phyloP scores from a whole-genome alignment of 176 grass and related monocot genomes.

The Thinopyrum elongatum region DNA sequence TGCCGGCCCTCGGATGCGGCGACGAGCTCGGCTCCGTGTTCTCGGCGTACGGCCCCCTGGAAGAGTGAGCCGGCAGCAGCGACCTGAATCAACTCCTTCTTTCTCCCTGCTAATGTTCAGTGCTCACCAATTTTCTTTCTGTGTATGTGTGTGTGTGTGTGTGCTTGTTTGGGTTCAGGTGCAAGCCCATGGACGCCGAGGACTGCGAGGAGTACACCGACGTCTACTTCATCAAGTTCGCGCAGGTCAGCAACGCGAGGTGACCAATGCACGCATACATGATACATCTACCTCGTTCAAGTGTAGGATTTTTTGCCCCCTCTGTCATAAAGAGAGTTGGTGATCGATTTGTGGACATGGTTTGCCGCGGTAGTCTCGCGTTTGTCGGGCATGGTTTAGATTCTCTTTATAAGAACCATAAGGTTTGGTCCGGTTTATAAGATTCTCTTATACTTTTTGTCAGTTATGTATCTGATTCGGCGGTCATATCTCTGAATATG shows the following conservation, averaged over 20 bases:
- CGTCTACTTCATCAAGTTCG: conserved; percentile 92
- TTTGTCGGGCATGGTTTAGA: neutral
- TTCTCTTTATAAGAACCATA: neutral
- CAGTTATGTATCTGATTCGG: neutral
- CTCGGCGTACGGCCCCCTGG: conserved; percentile 65
- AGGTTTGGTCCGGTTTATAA: neutral
- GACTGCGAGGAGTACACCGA: conserved; percentile 85
- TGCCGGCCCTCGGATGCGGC: conserved; percentile 82
- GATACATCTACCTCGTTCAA: neutral
- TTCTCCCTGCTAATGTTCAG: neutral
- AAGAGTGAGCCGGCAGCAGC: conserved; percentile 55
- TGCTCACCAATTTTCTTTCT: neutral
- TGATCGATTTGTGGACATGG: neutral
- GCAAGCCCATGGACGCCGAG: conserved; percentile 97
- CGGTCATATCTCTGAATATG: neutral
- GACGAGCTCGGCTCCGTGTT: conserved; percentile 69
- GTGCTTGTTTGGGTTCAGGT: conserved; percentile 37
- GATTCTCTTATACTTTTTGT: neutral
- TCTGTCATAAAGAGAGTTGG: neutral
- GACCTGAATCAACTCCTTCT: neutral
- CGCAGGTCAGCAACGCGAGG: conserved; percentile 84
- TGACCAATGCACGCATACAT: conserved; percentile 28
- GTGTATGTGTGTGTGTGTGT: neutral
- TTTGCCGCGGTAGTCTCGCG: neutral
- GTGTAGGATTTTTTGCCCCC: neutral